Conservation (phyloP, 768 basidiomycete genomes). For the Xerocomellus intermedius region DNA sequence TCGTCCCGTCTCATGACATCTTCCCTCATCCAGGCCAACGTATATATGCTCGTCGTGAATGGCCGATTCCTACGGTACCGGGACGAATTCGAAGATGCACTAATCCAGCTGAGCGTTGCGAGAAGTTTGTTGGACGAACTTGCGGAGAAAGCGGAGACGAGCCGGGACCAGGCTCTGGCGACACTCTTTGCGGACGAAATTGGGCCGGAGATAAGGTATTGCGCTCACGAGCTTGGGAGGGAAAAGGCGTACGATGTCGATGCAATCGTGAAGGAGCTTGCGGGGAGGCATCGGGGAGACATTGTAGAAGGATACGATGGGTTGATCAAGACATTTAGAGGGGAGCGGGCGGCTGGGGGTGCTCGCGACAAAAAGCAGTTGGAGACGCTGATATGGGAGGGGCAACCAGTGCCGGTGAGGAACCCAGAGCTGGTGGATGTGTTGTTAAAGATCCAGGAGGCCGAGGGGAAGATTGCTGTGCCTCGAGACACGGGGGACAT, state of each 20-base stretch:
- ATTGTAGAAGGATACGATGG: conserved; percentile 64
- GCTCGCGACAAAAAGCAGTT: conserved; percentile 53
- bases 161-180: conserved; percentile 85
- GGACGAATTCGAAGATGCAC: conserved; percentile 70
- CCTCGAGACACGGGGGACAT: conserved; percentile 26
- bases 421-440: conserved; percentile 91
- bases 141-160: conserved; percentile 59
- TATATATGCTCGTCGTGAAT: conserved; percentile 78
- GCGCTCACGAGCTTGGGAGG: conserved; percentile 84
- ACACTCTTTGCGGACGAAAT: conserved; percentile 82
- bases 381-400: conserved; percentile 72
- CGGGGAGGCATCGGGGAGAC: conserved; percentile 52
- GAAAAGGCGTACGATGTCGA: conserved; percentile 80
- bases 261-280: conserved; percentile 64
- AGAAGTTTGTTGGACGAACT: conserved; percentile 68
- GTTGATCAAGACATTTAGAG: conserved; percentile 50
- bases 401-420: conserved; percentile 76
- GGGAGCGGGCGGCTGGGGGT: conserved; percentile 38
- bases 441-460: conserved; percentile 78
- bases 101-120: conserved; percentile 79
- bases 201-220: conserved; percentile 88
- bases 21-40: conserved; percentile 63
- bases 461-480: conserved; percentile 56
- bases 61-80: conserved; percentile 81
- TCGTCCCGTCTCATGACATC: conserved; percentile 52